These are phyloP conservation scores for Dalbergia cultrata DNA, from an alignment of 306 rosid genomes.

Conservation along the genomic window DNA sequence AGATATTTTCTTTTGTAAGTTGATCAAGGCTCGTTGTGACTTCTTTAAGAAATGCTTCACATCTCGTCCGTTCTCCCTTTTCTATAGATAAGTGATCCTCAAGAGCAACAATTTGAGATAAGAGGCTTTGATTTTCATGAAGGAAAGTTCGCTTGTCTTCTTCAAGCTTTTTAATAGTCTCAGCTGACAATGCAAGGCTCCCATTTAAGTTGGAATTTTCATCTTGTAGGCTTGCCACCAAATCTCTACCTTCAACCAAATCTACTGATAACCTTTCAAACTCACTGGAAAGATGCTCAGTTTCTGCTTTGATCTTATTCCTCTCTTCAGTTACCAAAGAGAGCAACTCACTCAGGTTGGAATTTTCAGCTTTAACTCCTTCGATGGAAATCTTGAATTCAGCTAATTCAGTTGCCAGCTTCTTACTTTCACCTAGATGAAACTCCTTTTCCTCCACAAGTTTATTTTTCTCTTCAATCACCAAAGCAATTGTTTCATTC, in stretches of 20 bases:
- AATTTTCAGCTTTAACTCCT: conserved; percentile 66
- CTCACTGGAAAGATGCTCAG: conserved; percentile 59
- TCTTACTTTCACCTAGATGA: conserved; percentile 62
- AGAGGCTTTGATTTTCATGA: conserved; percentile 63
- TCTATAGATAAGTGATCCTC: conserved; percentile 62
- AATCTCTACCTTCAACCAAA: conserved; percentile 60
- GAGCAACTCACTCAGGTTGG: conserved; percentile 59
- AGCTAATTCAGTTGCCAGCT: conserved; percentile 65
- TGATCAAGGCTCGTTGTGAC: conserved; percentile 61
- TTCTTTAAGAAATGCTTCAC: conserved; percentile 68
- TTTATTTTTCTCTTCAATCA: conserved; percentile 62
- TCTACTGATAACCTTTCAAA: conserved; percentile 64
- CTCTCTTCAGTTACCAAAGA: conserved; percentile 66
- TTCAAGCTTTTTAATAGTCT: conserved; percentile 64
- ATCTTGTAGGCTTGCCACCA: conserved; percentile 58
- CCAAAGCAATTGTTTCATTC: conserved; percentile 56
- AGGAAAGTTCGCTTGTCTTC: conserved; percentile 61
- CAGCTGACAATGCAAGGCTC: conserved; percentile 62
- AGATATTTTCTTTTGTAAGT: conserved; percentile 70
- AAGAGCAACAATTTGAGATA: conserved; percentile 61
- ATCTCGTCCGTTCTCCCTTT: conserved; percentile 58
- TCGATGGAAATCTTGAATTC: conserved; percentile 56
- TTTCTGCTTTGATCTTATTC: conserved; percentile 60
- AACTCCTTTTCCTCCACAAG: conserved; percentile 66
- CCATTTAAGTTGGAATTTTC: conserved; percentile 64